Percentiles rank a stretch among this genome's conserved stretches.
Evolutionary conservation across 179 eudicot species (phyloP).

Genomic region (Actinidia chinensis): DNA sequence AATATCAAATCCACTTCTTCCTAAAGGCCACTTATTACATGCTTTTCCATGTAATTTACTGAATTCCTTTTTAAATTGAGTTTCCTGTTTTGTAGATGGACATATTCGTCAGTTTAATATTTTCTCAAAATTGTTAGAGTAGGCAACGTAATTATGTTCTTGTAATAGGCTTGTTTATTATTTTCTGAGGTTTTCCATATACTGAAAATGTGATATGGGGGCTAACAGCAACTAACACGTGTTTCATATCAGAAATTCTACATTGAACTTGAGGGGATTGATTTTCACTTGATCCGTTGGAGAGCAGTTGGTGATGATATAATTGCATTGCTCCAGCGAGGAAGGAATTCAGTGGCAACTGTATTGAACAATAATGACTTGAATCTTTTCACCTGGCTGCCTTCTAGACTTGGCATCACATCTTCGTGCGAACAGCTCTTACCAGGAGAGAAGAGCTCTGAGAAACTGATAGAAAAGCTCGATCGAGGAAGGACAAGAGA

Average conservation of each 20-base stretch:
- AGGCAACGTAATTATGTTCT: background rate
- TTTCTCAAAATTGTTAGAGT: background rate
- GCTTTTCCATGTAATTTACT: background rate
- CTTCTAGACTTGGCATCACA: slow-evolving; percentile 73
- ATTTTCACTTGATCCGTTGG: slow-evolving; percentile 75
- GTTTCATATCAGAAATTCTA: slow-evolving; percentile 58
- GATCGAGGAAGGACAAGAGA: slow-evolving; percentile 82
- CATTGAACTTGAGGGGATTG: slow-evolving; percentile 65
- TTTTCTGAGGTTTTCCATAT: slow-evolving; percentile 6
- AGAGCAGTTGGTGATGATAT: slow-evolving; percentile 91
- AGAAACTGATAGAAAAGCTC: slow-evolving; percentile 89
- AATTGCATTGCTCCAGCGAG: slow-evolving; percentile 78
- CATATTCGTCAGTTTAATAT: background rate
- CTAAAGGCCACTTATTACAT: background rate
- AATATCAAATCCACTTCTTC: background rate
- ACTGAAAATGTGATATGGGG: too few relatives aligned
- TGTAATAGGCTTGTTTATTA: background rate
- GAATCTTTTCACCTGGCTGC: slow-evolving; percentile 92
- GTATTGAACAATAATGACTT: slow-evolving; percentile 67
- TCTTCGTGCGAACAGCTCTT: slow-evolving; percentile 86
- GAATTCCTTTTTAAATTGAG: background rate
- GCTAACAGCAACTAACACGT: slow-evolving; percentile 6
- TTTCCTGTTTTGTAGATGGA: background rate
- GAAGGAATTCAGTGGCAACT: slow-evolving; percentile 68
- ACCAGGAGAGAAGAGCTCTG: slow-evolving; percentile 83